Conservation (phyloP, 106 monocot genomes). For the Acorus gramineus region DNA sequence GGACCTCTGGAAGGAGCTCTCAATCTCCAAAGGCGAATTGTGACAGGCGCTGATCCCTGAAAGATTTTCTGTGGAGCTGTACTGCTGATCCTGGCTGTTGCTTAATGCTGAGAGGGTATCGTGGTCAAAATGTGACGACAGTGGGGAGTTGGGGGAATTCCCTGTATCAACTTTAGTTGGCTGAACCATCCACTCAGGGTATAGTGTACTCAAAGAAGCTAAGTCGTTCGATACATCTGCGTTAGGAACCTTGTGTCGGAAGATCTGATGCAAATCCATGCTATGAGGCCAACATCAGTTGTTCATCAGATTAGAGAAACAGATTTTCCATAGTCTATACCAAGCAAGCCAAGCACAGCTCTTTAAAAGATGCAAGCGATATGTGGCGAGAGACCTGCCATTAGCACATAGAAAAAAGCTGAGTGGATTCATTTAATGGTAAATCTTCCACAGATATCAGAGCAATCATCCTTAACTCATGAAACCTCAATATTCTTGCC, state of each 20-base stretch:
- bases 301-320: too few species aligned
- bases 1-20: conserved; percentile 16
- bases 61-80: conserved; percentile 31
- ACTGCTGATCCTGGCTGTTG: conserved; percentile 23
- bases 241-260: conserved; percentile 21
- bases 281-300: conserved; percentile 23
- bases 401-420: too few species aligned
- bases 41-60: conserved; percentile 9
- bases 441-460: too few species aligned
- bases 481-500: too few species aligned
- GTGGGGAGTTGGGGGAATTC: conserved; percentile 53
- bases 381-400: too few species aligned
- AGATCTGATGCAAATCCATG: conserved; percentile 50
- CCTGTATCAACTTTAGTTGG: conserved; percentile 27
- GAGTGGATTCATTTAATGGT: too few species aligned
- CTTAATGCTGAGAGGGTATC: conserved; percentile 18
- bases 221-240: conserved; percentile 10
- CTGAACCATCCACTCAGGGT: conserved; percentile 13
- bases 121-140: conserved; percentile 32
- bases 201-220: conserved; percentile 11
- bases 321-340: too few species aligned
- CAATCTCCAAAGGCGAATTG: conserved; percentile 23
- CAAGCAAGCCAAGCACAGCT: too few species aligned
- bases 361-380: too few species aligned
- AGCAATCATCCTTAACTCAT: too few species aligned